These are phyloP conservation scores for Theobroma grandiflorum DNA, from an alignment of 441 rosid species.

Conservation along the genomic window DNA sequence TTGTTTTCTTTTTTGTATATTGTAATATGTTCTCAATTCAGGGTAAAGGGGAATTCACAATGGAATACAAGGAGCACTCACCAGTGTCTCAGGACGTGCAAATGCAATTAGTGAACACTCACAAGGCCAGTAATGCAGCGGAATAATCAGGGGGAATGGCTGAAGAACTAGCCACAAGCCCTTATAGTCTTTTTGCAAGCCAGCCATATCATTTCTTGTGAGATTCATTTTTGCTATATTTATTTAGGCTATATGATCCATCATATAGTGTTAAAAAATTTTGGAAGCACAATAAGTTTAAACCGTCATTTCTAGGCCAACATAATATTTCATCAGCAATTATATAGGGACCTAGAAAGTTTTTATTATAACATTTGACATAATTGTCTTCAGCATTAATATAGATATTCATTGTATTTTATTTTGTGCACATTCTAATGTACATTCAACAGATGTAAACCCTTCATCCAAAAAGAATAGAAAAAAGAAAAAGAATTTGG, in stretches of 20 bases:
- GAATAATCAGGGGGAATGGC: slow-evolving; percentile 38
- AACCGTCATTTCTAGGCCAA: slow-evolving; percentile 13
- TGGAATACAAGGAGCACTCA: slow-evolving; percentile 96
- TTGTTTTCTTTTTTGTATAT: neutral
- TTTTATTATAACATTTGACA: neutral
- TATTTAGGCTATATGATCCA: neutral
- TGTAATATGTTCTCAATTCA: slow-evolving; percentile 28
- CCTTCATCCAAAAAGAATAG: no score
- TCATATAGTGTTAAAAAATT: neutral
- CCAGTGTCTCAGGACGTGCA: slow-evolving; percentile 94
- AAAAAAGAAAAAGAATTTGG: no score
- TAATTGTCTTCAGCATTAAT: neutral
- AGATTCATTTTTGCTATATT: neutral
- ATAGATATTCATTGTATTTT: no score
- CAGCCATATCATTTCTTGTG: slow-evolving; percentile 2
- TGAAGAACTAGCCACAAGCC: neutral
- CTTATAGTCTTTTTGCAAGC: neutral
- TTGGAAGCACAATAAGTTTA: slow-evolving; percentile 2
- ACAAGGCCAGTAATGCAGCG: slow-evolving; percentile 64
- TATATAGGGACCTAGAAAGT: neutral
- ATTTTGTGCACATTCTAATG: neutral
- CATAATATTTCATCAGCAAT: neutral
- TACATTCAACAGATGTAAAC: no score
- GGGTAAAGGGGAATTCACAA: slow-evolving; percentile 98
- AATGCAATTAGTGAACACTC: slow-evolving; percentile 74